phyloP scores from a whole-genome alignment of 352 stramenopile genomes.

The Paralagenidium karlingii region DNA sequence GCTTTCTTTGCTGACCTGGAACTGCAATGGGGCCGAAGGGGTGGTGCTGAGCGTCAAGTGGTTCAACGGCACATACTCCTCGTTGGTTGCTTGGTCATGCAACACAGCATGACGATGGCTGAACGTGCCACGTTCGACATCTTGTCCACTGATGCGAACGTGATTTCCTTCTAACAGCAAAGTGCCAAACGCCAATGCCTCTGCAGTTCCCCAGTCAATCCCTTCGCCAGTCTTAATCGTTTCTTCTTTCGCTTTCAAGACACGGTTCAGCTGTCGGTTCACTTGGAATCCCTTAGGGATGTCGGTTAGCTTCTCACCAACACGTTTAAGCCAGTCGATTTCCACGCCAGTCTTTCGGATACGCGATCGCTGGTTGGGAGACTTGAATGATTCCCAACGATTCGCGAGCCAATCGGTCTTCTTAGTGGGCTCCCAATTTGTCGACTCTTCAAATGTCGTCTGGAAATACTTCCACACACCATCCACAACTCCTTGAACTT shows the following conservation, averaged over 20 bases:
- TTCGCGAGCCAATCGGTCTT: conserved; percentile 93
- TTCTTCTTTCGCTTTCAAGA: conserved; percentile 77
- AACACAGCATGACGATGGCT: conserved; percentile 89
- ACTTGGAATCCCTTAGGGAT: conserved; percentile 84
- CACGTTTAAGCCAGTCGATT: conserved; percentile 82
- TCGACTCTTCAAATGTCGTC: conserved; percentile 86
- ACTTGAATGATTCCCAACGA: conserved; percentile 95
- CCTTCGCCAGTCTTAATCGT: conserved; percentile 70
- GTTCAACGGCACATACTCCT: conserved; percentile 91
- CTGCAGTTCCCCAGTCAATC: conserved; percentile 95
- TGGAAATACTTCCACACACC: conserved; percentile 87
- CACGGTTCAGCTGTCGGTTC: conserved; percentile 90
- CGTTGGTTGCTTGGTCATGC: conserved; percentile 91
- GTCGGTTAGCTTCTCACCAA: conserved; percentile 78
- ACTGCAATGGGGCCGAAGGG: conserved; percentile 24
- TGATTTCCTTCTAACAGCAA: conserved; percentile 88
- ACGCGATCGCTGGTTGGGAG: conserved; percentile 85
- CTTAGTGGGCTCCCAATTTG: conserved; percentile 85
- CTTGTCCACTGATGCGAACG: conserved; percentile 88
- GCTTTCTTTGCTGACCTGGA: conserved; percentile 3
- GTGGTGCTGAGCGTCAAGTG: conserved; percentile 62
- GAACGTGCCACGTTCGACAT: conserved; percentile 91
- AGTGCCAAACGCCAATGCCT: conserved; percentile 92
- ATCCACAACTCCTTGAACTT: conserved; percentile 75
- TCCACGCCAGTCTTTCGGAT: conserved; percentile 91